Evolutionary conservation across 352 stramenopile species (phyloP).

Genomic region (Phytophthora ramorum): DNA sequence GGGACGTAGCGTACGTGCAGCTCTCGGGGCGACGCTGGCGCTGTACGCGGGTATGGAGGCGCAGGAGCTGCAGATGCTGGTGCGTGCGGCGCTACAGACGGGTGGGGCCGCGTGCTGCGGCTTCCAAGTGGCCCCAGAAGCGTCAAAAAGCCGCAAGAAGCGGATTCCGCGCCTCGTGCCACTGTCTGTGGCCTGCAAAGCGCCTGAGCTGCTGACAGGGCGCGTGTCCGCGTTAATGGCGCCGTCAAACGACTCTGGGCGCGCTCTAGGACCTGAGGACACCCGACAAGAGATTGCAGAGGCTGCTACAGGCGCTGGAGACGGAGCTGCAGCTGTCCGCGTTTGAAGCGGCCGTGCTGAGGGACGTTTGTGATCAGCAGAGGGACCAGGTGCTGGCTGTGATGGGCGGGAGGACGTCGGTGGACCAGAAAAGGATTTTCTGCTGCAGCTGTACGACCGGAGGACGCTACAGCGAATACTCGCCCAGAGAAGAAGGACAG

Average conservation of each 20-base stretch:
- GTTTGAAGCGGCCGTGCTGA: constrained; percentile 56
- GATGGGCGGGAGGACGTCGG: constrained; percentile 35
- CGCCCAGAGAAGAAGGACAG: background rate
- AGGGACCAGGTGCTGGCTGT: constrained; percentile 40
- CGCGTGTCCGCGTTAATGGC: constrained; percentile 35
- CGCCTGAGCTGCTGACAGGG: constrained; percentile 49
- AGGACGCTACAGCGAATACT: background rate
- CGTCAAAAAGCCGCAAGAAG: constrained; percentile 9
- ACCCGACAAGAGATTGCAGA: background rate
- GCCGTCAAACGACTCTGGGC: background rate
- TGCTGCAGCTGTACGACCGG: constrained; percentile 26
- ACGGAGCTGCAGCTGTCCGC: constrained; percentile 48
- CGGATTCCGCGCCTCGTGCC: constrained; percentile 49
- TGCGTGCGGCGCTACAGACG: constrained; percentile 42
- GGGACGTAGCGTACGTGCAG: constrained; percentile 39
- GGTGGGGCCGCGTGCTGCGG: constrained; percentile 30
- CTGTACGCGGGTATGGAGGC: constrained; percentile 61
- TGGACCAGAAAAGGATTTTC: constrained; percentile 61
- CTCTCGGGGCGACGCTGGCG: constrained; percentile 46
- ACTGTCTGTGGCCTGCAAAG: constrained; percentile 63
- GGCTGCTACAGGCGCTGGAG: constrained; percentile 45
- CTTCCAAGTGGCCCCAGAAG: constrained; percentile 39
- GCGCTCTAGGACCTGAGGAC: constrained; percentile 3
- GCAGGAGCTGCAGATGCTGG: constrained; percentile 51
- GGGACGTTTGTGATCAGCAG: constrained; percentile 55